phyloP scores from a whole-genome alignment of 2,329 filamentous ascomycete genomes.

The Cladophialophora bantiana region DNA sequence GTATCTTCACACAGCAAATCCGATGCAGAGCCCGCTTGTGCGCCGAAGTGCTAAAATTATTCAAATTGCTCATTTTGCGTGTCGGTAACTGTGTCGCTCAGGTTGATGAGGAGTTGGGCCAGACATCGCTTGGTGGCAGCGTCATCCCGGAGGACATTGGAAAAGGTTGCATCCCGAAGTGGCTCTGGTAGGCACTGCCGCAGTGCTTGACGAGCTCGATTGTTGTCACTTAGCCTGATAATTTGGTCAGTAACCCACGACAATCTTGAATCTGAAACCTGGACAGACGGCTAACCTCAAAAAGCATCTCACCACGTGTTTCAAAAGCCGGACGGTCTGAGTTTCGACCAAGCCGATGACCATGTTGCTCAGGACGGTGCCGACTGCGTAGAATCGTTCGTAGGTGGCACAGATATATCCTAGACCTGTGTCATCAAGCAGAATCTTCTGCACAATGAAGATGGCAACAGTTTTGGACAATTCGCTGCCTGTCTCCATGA shows the following conservation, averaged over 20 bases:
- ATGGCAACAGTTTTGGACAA: constrained; percentile 99
- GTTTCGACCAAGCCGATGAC: constrained; percentile 96
- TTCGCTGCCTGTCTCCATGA: constrained; percentile 99
- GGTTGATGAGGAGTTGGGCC: constrained; percentile 94
- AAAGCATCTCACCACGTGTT: constrained; percentile 98
- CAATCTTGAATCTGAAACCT: background rate
- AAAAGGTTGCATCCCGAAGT: constrained; percentile 98
- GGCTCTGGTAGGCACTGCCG: constrained; percentile 96
- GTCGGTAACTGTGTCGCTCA: constrained; percentile 83
- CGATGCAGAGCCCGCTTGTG: constrained; percentile 12
- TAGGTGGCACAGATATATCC: constrained; percentile 99
- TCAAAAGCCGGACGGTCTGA: constrained; percentile 91
- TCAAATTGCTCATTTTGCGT: constrained; percentile 41
- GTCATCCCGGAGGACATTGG: constrained; percentile 92
- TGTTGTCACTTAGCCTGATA: constrained; percentile 89
- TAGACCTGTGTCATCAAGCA: constrained; percentile 93
- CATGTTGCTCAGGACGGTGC: constrained; percentile 98
- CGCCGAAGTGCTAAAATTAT: constrained; percentile 23
- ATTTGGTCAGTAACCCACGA: constrained; percentile 17
- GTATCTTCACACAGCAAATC: constrained; percentile 31
- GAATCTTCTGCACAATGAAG: constrained; percentile 99
- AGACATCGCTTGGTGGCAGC: constrained; percentile 97
- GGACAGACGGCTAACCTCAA: constrained; percentile 70
- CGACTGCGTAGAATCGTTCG: constrained; percentile 96
- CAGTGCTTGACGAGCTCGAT: constrained; percentile 90